Evolutionary conservation across 2,329 filamentous ascomycete species (phyloP), one percentile per base, ranked within the genome.

Genomic region (Parastagonospora avenae): DNA sequence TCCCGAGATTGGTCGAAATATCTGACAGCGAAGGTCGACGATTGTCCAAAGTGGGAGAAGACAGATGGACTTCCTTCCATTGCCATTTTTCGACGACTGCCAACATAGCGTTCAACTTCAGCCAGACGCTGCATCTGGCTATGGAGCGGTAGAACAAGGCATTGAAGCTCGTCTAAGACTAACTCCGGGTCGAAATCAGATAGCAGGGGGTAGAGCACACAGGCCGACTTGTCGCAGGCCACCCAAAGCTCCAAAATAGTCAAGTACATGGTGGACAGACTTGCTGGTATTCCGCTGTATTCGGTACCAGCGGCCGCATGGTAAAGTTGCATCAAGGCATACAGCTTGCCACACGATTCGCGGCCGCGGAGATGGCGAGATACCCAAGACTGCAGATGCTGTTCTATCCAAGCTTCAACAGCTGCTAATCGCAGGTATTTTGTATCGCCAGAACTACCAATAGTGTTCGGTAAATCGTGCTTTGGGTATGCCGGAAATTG

Each of bases 201-300:
- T 0, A 87, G 60, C 4, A 83, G 52, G 0, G 76, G 70, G n/a
- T 75, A 70, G 0, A 68, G 48, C 1, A 48, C 11, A 1, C 74
- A 68, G 0, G 79, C 78, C 2, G 74, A 71, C 43, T 72, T 79
- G 52, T 88, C 85, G 29, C 80, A 77, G 0, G 80, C 81, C 7
- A 83, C 63, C 85, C 85, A 88, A 0, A 88, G 63, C 46, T 87
- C 83, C 2, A 85, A 57, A 0, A 82, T 58, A 0, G 79, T 82
- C 0, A 88, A 73, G 2, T 85, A 49, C 80, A 86, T 85, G 4
- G 78, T 53, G 0, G 85, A 88, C 0, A 73, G 59, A 0, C 67
- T 69, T 51, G 82, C 77, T 0, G 84, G 79, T 2, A 77, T 74
- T 0, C 43, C 53, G 0, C 46, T 2, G 37, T 85, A 85, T 0